These are phyloP conservation scores for Coemansia javaensis DNA, from an alignment of 192 early-diverging fungal genomes.

Conservation along the genomic window DNA sequence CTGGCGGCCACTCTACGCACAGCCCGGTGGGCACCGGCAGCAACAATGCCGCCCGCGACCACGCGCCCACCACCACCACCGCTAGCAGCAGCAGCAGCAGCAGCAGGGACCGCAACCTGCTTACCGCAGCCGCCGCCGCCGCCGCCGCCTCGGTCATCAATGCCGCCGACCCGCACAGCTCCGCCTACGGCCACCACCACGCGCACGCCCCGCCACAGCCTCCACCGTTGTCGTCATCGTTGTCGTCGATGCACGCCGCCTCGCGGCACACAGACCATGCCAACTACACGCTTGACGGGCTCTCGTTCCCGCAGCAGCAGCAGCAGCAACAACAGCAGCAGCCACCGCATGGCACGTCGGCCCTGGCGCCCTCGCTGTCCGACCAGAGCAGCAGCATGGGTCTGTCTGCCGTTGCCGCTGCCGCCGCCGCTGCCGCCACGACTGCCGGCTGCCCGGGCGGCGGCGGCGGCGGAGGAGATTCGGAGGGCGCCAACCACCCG, in stretches of 20 bases:
- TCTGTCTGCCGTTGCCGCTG: conserved; percentile 2
- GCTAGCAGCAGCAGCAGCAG: no score
- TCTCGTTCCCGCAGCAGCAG: conserved; percentile 11
- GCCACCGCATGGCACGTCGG: no score
- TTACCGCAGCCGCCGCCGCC: conserved; percentile 29
- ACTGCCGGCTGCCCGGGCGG: no score
- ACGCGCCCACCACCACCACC: no score
- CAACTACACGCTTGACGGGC: conserved; percentile 8
- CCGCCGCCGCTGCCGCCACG: no score
- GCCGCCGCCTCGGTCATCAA: conserved; percentile 23
- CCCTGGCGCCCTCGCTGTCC: conserved; percentile 6
- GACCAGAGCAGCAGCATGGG: conserved; percentile 5
- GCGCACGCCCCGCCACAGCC: no score
- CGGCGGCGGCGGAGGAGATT: not conserved
- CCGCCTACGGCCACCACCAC: not conserved
- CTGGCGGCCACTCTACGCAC: conserved; percentile 8
- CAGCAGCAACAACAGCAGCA: conserved; percentile 1
- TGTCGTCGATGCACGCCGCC: no score
- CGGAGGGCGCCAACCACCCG: not conserved
- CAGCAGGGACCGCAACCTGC: conserved; percentile 14
- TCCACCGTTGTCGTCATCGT: no score
- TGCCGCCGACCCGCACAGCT: not conserved
- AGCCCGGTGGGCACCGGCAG: conserved; percentile 1
- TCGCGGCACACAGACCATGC: not conserved
- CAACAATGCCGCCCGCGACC: not conserved